These are phyloP conservation scores for Rosellinia necatrix DNA, from an alignment of 2,329 filamentous ascomycete genomes.

Conservation along the genomic window DNA sequence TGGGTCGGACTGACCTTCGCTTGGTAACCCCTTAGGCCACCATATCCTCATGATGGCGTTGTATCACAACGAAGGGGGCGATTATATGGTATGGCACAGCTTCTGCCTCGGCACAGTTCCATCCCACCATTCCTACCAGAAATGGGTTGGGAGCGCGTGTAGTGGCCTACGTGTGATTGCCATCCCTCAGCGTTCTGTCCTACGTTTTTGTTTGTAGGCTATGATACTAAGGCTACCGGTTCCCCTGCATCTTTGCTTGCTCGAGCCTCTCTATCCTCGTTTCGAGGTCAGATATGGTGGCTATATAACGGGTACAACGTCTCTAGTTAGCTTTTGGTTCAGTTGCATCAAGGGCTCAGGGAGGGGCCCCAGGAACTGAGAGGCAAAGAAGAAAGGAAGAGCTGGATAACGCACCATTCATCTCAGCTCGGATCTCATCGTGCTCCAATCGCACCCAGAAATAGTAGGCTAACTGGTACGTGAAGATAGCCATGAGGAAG, in stretches of 20 bases:
- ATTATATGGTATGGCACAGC: no score
- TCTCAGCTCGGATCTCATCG: conserved; percentile 66
- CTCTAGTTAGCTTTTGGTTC: neutral
- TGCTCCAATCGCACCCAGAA: conserved; percentile 75
- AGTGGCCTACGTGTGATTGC: neutral
- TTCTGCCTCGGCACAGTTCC: no score
- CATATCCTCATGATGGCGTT: no score
- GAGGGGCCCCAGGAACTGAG: no score
- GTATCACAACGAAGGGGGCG: no score
- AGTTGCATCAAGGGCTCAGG: neutral
- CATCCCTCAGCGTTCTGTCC: neutral
- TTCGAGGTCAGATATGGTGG: conserved; percentile 38
- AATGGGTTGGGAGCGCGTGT: neutral
- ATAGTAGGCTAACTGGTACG: conserved; percentile 79
- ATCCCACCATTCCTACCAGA: no score
- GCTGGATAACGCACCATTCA: conserved; percentile 52
- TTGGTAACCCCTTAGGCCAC: no score
- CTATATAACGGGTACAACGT: conserved; percentile 16
- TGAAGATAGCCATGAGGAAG: conserved; percentile 74
- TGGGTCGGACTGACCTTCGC: no score
- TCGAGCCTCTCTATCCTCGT: conserved; percentile 39
- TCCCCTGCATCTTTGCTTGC: conserved; percentile 26
- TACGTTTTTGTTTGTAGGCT: neutral
- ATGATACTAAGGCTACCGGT: conserved; percentile 5
- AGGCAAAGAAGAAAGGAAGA: neutral